These are phyloP conservation scores for Exophiala sideris DNA, from an alignment of 2,329 filamentous ascomycete genomes.

Conservation along the genomic window DNA sequence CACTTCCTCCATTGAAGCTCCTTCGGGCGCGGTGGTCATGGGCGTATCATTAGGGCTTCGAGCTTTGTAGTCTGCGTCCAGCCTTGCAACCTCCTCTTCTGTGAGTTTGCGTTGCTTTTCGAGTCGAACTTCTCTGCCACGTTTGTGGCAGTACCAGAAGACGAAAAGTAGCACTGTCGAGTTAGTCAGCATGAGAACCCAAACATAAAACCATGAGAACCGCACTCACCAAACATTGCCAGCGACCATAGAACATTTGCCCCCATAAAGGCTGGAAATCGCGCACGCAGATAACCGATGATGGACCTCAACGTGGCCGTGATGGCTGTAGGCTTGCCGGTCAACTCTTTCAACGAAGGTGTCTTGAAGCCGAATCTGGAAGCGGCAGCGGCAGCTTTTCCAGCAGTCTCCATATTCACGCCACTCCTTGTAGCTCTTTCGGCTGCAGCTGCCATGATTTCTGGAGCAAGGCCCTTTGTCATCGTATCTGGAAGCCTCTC, in stretches of 20 bases:
- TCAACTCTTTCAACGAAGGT: constrained; percentile 70
- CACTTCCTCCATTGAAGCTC: constrained; percentile 39
- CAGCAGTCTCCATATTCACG: constrained; percentile 52
- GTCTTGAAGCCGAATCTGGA: constrained; percentile 66
- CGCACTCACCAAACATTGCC: constrained; percentile 72
- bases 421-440: constrained; percentile 63
- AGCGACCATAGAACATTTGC: constrained; percentile 90
- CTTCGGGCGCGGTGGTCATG: constrained; percentile 41
- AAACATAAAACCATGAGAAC: neutral
- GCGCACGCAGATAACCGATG: constrained; percentile 76
- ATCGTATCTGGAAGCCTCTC: constrained; percentile 79
- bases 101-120: constrained; percentile 56
- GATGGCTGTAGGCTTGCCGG: constrained; percentile 82
- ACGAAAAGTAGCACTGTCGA: constrained; percentile 77
- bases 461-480: constrained; percentile 71
- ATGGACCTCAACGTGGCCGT: constrained; percentile 85
- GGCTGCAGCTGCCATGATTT: constrained; percentile 74
- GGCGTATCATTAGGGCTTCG: constrained; percentile 33
- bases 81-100: constrained; percentile 41
- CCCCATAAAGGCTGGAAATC: constrained; percentile 87
- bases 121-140: constrained; percentile 79
- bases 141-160: constrained; percentile 97
- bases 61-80: constrained; percentile 36
- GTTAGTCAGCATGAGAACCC: neutral
- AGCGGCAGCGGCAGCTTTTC: constrained; percentile 54